Conservation (phyloP, 495 filamentous ascomycete genomes). For the Neurospora sp. region DNA sequence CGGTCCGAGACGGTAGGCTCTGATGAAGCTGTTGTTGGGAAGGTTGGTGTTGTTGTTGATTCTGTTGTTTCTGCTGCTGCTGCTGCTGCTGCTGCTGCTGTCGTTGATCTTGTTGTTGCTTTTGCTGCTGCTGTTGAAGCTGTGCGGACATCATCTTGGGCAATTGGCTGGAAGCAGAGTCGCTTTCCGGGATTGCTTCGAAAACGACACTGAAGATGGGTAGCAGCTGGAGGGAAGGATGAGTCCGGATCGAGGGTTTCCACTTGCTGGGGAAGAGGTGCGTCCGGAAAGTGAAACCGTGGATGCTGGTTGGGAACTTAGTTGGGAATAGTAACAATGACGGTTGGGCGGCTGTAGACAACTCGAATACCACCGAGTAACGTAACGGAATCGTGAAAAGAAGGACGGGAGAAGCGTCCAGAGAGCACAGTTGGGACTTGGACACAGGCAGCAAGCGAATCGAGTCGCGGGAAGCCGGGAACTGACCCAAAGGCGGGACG, state of each 20-base stretch:
- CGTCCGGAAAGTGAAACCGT: not conserved
- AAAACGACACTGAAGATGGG: not conserved
- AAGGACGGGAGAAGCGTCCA: not conserved
- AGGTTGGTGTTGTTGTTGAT: constrained; percentile 7
- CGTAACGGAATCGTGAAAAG: not conserved
- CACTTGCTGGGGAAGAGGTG: not conserved
- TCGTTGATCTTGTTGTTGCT: not conserved
- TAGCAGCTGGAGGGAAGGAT: not conserved
- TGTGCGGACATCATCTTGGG: constrained; percentile 7
- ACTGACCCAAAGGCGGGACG: not conserved
- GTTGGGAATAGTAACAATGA: not conserved
- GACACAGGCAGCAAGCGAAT: not conserved
- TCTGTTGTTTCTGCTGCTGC: not conserved
- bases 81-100: not conserved
- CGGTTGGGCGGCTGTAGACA: not conserved
- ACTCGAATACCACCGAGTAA: not conserved
- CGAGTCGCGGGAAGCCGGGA: not conserved
- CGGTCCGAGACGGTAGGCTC: not conserved
- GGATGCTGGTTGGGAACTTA: not conserved
- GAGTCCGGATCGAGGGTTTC: not conserved
- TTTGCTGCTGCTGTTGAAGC: constrained; percentile 6
- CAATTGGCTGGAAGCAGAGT: not conserved
- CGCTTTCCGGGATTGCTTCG: not conserved
- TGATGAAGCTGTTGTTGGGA: constrained; percentile 5
- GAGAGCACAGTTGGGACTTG: not conserved